Conservation (phyloP, 179 eudicot genomes). For the Dionaea muscipula region DNA sequence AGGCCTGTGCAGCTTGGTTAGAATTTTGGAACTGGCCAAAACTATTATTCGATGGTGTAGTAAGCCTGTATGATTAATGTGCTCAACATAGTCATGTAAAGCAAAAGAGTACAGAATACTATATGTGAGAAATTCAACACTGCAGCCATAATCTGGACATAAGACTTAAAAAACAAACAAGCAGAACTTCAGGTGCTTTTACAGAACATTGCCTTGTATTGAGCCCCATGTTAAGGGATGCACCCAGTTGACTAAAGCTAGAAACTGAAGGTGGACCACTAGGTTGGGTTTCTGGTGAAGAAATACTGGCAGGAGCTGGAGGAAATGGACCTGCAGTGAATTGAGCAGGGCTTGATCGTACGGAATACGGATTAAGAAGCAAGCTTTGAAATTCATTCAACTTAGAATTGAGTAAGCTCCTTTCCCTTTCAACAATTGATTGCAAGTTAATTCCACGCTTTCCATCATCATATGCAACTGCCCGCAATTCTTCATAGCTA, state of each 20-base stretch:
- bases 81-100: constrained; percentile 14
- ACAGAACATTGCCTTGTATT: constrained; percentile 37
- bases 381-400: constrained; percentile 54
- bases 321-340: constrained; percentile 33
- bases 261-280: constrained; percentile 34
- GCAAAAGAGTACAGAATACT: not conserved
- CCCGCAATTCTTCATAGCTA: constrained; percentile 80
- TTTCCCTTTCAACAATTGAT: constrained; percentile 82
- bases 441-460: constrained; percentile 58
- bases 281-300: constrained; percentile 26
- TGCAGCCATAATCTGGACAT: not conserved
- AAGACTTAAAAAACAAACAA: not conserved
- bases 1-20: constrained; percentile 21
- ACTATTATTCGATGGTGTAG: constrained; percentile 36
- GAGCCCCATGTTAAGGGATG: constrained; percentile 32
- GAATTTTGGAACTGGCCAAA: constrained; percentile 46
- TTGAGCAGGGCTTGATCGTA: constrained; percentile 25
- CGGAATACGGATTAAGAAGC: constrained; percentile 39
- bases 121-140: not conserved
- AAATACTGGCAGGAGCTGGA: constrained; percentile 21
- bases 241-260: constrained; percentile 51
- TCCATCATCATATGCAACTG: constrained; percentile 73
- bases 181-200: not conserved
- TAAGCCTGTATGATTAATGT: constrained; percentile 32
- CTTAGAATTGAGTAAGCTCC: constrained; percentile 58